phyloP scores from a whole-genome alignment of 345 rosid genomes.

The Combretum micranthum region DNA sequence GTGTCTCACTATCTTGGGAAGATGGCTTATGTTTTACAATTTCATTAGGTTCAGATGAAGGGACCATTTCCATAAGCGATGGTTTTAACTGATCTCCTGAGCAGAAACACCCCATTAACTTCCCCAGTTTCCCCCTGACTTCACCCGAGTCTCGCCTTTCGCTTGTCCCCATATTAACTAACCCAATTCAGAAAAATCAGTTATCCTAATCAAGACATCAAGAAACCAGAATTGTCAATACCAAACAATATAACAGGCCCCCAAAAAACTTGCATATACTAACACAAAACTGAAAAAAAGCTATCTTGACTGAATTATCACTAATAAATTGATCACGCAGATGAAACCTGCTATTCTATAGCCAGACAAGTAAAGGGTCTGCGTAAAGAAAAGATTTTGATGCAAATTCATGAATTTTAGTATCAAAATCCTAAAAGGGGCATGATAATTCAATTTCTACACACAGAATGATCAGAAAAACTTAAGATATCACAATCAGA shows the following conservation, averaged over 20 bases:
- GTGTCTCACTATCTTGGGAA: slow-evolving; percentile 28
- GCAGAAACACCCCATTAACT: slow-evolving; percentile 51
- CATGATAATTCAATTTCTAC: too few species aligned
- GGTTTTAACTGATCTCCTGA: slow-evolving; percentile 43
- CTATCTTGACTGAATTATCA: background rate
- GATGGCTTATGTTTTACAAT: slow-evolving; percentile 28
- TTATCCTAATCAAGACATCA: slow-evolving; percentile 12
- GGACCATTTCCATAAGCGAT: slow-evolving; percentile 26
- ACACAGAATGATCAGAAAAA: too few species aligned
- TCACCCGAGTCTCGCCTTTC: slow-evolving; percentile 21
- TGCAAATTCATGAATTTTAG: too few species aligned
- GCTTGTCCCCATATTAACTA: slow-evolving; percentile 38
- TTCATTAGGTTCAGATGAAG: slow-evolving; percentile 41
- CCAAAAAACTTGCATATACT: slow-evolving; percentile 12
- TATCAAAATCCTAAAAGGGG: too few species aligned
- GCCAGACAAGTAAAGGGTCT: too few species aligned
- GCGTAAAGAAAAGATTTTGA: too few species aligned
- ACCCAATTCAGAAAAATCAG: slow-evolving; percentile 26
- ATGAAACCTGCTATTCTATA: too few species aligned
- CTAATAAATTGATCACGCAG: too few species aligned
- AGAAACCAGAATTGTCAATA: slow-evolving; percentile 5
- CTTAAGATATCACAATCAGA: too few species aligned
- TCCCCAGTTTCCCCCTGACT: slow-evolving; percentile 25
- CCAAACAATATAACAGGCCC: slow-evolving; percentile 18
- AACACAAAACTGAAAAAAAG: slow-evolving; percentile 2